phyloP scores from a whole-genome alignment of 768 basidiomycete genomes.

The Suillus spraguei region DNA sequence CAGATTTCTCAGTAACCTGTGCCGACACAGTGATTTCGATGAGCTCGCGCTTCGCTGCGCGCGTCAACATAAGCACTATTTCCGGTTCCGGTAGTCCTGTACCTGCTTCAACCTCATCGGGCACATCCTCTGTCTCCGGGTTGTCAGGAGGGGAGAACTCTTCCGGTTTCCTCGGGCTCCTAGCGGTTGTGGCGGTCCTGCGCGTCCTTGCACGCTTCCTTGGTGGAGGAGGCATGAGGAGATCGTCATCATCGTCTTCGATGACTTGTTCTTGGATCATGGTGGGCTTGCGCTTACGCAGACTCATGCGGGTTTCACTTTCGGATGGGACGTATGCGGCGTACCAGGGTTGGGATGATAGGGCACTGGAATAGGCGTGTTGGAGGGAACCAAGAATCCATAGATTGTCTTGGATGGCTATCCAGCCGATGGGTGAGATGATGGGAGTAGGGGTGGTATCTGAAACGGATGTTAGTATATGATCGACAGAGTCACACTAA shows the following conservation, averaged over 20 bases:
- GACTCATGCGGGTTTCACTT: constrained; percentile 35
- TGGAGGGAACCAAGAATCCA: constrained; percentile 37
- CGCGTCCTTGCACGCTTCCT: constrained; percentile 34
- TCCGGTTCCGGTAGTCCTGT: constrained; percentile 12
- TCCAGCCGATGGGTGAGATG: constrained; percentile 38
- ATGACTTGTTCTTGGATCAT: constrained; percentile 18
- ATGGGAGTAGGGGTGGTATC: constrained; percentile 34
- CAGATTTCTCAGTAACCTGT: constrained; percentile 17
- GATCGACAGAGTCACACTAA: not conserved
- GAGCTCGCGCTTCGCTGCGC: constrained; percentile 25
- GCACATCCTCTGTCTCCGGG: constrained; percentile 10
- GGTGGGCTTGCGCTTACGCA: constrained; percentile 34
- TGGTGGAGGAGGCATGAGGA: constrained; percentile 27
- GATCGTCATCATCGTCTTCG: constrained; percentile 37
- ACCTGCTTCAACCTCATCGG: constrained; percentile 1
- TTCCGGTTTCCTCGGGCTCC: constrained; percentile 10
- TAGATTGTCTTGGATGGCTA: constrained; percentile 35
- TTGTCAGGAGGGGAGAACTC: constrained; percentile 13
- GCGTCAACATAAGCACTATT: constrained; percentile 7
- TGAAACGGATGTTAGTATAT: constrained; percentile 11
- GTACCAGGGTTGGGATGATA: constrained; percentile 31
- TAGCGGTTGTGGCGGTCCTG: constrained; percentile 19
- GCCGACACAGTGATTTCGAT: constrained; percentile 21
- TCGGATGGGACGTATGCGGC: constrained; percentile 32
- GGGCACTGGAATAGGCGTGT: constrained; percentile 28